Evolutionary conservation across 2,329 filamentous ascomycete species (phyloP).

Genomic region (Davidsoniella virescens): DNA sequence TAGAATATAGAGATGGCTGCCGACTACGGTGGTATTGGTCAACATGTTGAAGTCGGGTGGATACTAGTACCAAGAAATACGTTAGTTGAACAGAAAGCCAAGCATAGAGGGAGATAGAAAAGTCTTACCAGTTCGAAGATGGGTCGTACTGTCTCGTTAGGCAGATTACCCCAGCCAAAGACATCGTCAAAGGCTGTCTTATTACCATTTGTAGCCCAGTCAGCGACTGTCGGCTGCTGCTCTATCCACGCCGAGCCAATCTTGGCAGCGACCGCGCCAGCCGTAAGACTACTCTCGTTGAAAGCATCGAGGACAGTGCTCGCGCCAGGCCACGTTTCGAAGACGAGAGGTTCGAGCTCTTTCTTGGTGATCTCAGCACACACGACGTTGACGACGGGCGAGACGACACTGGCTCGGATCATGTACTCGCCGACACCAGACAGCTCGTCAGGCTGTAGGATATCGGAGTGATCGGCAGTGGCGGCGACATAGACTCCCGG

Average conservation of each 20-base stretch:
- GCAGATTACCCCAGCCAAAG: not conserved
- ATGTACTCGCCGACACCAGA: conserved; percentile 52
- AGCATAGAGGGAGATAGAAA: too few species aligned
- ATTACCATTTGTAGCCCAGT: too few species aligned
- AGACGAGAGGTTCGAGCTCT: conserved; percentile 50
- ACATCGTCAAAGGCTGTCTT: not conserved
- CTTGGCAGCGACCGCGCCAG: not conserved
- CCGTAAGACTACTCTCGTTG: not conserved
- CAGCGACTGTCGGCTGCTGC: too few species aligned
- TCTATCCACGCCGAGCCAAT: too few species aligned
- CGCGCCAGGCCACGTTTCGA: conserved; percentile 32
- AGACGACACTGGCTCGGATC: conserved; percentile 51
- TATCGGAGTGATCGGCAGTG: conserved; percentile 41
- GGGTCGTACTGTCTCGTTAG: not conserved
- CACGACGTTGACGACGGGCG: conserved; percentile 54
- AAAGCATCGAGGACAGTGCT: not conserved
- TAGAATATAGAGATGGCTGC: not conserved
- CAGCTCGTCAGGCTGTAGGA: conserved; percentile 52
- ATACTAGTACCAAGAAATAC: not conserved
- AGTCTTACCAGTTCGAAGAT: not conserved
- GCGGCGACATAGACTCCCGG: conserved; percentile 50
- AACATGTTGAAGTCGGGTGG: not conserved
- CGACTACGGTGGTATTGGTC: not conserved
- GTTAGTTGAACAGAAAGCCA: too few species aligned
- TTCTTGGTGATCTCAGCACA: conserved; percentile 47